A percentile compares a stretch with the other conserved stretches of the same genome.
These are phyloP conservation scores for Puccinia horiana DNA, from an alignment of 1,284 basidiomycete species.

Conservation along the genomic window DNA sequence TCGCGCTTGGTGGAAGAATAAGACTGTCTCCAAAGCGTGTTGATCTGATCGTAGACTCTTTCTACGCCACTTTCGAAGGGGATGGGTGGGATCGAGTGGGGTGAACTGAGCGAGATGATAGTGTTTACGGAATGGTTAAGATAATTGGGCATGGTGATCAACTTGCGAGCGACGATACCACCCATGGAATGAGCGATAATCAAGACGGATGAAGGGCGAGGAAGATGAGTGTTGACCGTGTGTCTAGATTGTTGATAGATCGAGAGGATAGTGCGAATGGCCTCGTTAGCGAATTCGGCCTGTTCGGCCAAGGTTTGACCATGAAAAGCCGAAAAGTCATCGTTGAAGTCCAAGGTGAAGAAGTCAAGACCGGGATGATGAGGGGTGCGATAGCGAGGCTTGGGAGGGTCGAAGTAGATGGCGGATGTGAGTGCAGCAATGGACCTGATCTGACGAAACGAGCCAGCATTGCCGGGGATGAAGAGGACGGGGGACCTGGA, in stretches of 20 bases:
- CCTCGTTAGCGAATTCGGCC: conserved; percentile 72
- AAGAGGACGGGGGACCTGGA: conserved; percentile 81
- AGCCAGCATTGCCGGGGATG: conserved; percentile 95
- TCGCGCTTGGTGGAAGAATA: conserved; percentile 61
- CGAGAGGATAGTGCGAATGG: conserved; percentile 75
- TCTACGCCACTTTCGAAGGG: conserved; percentile 81
- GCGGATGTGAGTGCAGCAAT: conserved; percentile 85
- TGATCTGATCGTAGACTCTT: conserved; percentile 66
- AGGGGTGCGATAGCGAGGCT: background rate
- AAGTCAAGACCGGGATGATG: conserved; percentile 71
- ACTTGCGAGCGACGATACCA: conserved; percentile 77
- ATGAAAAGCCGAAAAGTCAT: conserved; percentile 94
- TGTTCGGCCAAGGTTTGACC: conserved; percentile 83
- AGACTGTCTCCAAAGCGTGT: conserved; percentile 59
- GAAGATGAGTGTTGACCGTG: conserved; percentile 38
- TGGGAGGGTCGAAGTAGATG: conserved; percentile 67
- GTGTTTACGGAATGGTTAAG: conserved; percentile 65
- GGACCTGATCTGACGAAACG: conserved; percentile 87
- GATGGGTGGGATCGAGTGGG: conserved; percentile 83
- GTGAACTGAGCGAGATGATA: conserved; percentile 91
- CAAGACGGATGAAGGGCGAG: conserved; percentile 63
- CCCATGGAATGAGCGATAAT: conserved; percentile 97
- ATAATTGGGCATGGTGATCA: conserved; percentile 66
- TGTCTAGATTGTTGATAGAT: conserved; percentile 65
- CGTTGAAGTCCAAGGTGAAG: conserved; percentile 92